phyloP scores from a whole-genome alignment of 495 filamentous ascomycete genomes.

The Xylaria cubensis region DNA sequence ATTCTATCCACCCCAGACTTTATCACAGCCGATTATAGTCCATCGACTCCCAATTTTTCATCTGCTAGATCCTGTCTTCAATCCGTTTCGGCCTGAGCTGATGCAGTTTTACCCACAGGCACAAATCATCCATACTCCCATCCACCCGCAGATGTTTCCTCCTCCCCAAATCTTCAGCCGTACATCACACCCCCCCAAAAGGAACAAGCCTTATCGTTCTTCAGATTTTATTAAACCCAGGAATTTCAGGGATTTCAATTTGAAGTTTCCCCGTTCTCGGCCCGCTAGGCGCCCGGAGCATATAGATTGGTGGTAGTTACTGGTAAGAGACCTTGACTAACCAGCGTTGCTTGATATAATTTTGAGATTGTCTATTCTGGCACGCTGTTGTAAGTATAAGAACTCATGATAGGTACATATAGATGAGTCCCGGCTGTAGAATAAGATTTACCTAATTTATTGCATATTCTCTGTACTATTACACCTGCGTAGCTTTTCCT shows the following conservation, averaged over 20 bases:
- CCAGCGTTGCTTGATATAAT: not conserved
- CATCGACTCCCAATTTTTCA: not conserved
- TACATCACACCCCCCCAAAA: constrained; percentile 33
- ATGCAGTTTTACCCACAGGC: not conserved
- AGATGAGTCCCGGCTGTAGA: not conserved
- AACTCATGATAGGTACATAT: not conserved
- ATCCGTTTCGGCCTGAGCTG: not conserved
- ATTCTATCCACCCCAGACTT: not conserved
- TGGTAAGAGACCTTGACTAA: not conserved
- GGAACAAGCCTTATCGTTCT: constrained; percentile 21
- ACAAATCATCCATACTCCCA: constrained; percentile 37
- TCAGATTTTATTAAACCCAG: not conserved
- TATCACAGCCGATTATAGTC: not conserved
- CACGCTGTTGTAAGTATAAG: too few species aligned
- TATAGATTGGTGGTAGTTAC: not conserved
- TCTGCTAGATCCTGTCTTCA: not conserved
- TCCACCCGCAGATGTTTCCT: constrained; percentile 36
- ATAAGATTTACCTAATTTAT: too few species aligned
- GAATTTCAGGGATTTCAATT: too few species aligned
- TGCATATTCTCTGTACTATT: too few species aligned
- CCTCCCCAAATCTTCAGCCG: constrained; percentile 35
- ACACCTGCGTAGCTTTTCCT: too few species aligned
- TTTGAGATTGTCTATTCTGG: not conserved
- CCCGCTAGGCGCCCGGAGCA: not conserved
- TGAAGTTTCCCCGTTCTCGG: not conserved